phyloP scores from a whole-genome alignment of 2,329 filamentous ascomycete genomes.

The Fusarium oxysporum region DNA sequence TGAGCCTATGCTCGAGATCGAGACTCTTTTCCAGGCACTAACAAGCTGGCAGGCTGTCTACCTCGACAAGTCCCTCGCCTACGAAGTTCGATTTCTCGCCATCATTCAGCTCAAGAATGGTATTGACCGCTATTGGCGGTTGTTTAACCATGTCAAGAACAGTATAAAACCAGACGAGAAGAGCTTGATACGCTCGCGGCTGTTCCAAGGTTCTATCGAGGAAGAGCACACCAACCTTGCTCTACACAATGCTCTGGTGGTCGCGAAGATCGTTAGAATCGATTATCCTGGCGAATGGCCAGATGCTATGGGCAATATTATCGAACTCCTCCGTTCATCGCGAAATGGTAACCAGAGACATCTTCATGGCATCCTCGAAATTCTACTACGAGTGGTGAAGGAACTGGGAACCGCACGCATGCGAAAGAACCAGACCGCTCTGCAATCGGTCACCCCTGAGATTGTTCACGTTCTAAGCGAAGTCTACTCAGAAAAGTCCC shows the following conservation, averaged over 20 bases:
- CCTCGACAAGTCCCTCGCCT: conserved; percentile 80
- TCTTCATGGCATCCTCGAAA: conserved; percentile 77
- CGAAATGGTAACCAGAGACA: conserved; percentile 69
- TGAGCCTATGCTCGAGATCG: conserved; percentile 47
- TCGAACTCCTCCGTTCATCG: conserved; percentile 69
- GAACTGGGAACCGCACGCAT: conserved; percentile 86
- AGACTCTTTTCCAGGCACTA: conserved; percentile 13
- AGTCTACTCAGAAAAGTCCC: conserved; percentile 81
- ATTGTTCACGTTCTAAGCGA: conserved; percentile 82
- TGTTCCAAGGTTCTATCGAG: conserved; percentile 80
- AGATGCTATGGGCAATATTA: conserved; percentile 68
- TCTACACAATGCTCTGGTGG: conserved; percentile 86
- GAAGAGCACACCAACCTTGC: conserved; percentile 82
- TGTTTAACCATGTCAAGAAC: conserved; percentile 66
- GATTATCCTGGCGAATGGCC: conserved; percentile 92
- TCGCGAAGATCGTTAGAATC: conserved; percentile 88
- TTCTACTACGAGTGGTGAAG: conserved; percentile 89
- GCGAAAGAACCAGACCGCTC: conserved; percentile 76
- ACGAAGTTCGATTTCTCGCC: conserved; percentile 86
- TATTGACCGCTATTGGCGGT: conserved; percentile 92
- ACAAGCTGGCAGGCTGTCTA: conserved; percentile 73
- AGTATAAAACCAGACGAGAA: conserved; percentile 82
- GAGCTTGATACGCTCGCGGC: conserved; percentile 75
- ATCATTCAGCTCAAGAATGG: conserved; percentile 97
- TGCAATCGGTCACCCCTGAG: conserved; percentile 84